Base-by-base conservation (phyloP, 140 eudicot species). In the Anethum foeniculum region DNA sequence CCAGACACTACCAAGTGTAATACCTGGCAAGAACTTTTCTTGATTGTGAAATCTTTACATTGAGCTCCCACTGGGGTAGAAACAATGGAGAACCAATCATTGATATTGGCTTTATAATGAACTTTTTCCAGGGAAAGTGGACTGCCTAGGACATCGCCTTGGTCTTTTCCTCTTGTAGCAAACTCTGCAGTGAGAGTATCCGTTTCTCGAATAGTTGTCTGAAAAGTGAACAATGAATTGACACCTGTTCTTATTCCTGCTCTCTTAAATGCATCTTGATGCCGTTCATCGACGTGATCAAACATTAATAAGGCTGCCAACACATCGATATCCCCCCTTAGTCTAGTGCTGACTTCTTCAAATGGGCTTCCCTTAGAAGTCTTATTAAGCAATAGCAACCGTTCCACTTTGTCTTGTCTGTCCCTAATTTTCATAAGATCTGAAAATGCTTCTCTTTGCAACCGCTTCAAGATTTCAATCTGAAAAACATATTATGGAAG, bases 361-460 rank as follows among this genome's bases (percentile, higher is more conserved):
- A 92, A 86, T 32, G 93, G 93, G 77, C 89, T 85, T 81, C 88
- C 87, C 27, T 89, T 89, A 9, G 93, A 84, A 56, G 92, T 54
- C 64, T 86, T 89, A 54, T 86, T 85, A 44, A 88, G 89, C 38
- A 94, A 84, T 68, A 95, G 87, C 71, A 93, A 18, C n/a, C 88
- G 86, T 78, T 95, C 99, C 85, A 95, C 92, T 88, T 95, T 95
- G 77, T 95, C 99, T 84, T 92, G 98, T 83, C 96, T 81, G 83
- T 95, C 98, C 83, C 99, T 87, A 5, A 95, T 93, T 80, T 95
- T 95, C 99, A 95, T 90, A 73, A 95, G 86, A 80, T 95, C 99
- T 10, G 99, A 83, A 88, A 92, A 95, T 15, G 98, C 97, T 86
- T 95, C 99, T 21, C 97, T 89, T 48, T 95, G 99, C 89, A 95